Base-by-base conservation (phyloP, 2,329 filamentous ascomycete genomes). In the Aspergillus ruber region DNA sequence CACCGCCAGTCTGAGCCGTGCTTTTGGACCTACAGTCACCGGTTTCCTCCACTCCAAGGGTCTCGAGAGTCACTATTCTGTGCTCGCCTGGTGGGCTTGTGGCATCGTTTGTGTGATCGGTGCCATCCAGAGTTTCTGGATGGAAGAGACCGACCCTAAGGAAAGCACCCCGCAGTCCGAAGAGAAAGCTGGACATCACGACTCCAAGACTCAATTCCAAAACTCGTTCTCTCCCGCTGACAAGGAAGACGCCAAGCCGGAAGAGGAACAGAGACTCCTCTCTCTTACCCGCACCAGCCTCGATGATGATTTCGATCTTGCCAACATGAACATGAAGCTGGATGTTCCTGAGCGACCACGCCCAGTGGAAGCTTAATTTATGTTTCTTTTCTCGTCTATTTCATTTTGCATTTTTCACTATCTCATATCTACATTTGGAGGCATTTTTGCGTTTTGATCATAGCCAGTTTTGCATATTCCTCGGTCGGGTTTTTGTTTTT, bases 1-100 rank as follows among this genome's bases (percentile, higher is more conserved):
- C 2, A 90, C 88, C 2, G 93, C 93, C 3, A 95, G 90, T 63
- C 73, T 96, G 41, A 90, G 85, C 65, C 82, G 93, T 46, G 90
- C 90, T 0, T 85, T 96, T 52, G 91, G 91, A 0, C 93, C 93
- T 2, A 90, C 88, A 0, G 73, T 96, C 3, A 94, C 90, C 3
- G 93, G 93, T 1, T 74, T 90, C 23, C 77, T 97, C 20, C 94
- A 95, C 68, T 81, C 89, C 4, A 74, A 85, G 45, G 93, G 93
- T 44, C 78, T 94, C 32, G 78, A 83, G 55, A 78, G 84, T 6
- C 90, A 90, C 32, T 91, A 89, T 64, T 91, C 90, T 4, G 90
- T 90, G 17, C 76, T 96, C 29, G 86, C 90, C 0, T 98, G 93
- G 91, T 98, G 93, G 93, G 84, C 83, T 52, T 90, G 85, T 55